These are phyloP conservation scores for Lupinus albus DNA, from an alignment of 306 rosid genomes.

Conservation along the genomic window DNA sequence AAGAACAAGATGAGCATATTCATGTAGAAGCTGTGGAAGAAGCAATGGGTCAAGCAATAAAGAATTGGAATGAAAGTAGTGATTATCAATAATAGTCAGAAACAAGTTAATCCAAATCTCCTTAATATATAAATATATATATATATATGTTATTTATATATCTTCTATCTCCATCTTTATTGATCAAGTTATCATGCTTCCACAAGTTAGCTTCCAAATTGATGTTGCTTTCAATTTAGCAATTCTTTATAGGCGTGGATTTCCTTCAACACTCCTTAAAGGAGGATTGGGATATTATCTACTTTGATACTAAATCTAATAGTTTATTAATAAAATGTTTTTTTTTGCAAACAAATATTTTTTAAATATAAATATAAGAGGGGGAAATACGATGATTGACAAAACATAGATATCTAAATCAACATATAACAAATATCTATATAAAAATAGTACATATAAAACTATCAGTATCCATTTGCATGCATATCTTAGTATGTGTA, in stretches of 20 bases:
- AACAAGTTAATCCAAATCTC: neutral
- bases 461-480: too few relatives aligned
- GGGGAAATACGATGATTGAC: neutral
- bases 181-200: conserved; percentile 28
- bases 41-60: conserved; percentile 52
- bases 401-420: neutral
- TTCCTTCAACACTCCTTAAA: too few relatives aligned
- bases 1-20: conserved; percentile 40
- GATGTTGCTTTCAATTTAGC: neutral
- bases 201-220: neutral
- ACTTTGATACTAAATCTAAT: too few relatives aligned
- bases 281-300: too few relatives aligned
- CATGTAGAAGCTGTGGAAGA: conserved; percentile 49
- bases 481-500: too few relatives aligned
- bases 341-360: too few relatives aligned
- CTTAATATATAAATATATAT: too few relatives aligned
- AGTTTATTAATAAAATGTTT: too few relatives aligned
- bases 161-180: conserved; percentile 5
- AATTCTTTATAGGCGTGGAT: neutral
- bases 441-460: too few relatives aligned
- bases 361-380: neutral
- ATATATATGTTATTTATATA: neutral
- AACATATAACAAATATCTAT: neutral
- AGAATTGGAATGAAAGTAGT: conserved; percentile 46
- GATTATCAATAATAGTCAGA: conserved; percentile 24